Evolutionary conservation across 2,329 filamentous ascomycete genomes (phyloP).

Genomic region (Fusarium sp.): DNA sequence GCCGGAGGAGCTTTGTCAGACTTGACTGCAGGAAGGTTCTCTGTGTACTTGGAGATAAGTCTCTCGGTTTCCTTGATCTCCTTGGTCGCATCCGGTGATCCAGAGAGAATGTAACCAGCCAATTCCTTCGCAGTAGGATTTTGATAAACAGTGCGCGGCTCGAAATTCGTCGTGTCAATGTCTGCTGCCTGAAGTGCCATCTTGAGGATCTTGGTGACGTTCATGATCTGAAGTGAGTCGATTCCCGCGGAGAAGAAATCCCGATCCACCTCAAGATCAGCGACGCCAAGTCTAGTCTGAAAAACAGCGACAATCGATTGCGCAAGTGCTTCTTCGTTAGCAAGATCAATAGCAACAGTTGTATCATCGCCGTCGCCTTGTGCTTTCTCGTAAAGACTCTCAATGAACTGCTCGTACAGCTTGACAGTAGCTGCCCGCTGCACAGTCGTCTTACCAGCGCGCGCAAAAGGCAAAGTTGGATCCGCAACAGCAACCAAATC

Average conservation of each 20-base stretch:
- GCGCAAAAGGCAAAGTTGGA: not conserved
- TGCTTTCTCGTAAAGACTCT: not conserved
- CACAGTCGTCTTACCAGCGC: not conserved
- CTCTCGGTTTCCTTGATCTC: not conserved
- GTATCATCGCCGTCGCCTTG: not conserved
- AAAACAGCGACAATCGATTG: not conserved
- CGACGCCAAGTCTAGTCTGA: not conserved
- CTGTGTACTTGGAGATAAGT: not conserved
- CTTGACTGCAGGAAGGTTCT: fast-evolving
- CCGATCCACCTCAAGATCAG: fast-evolving
- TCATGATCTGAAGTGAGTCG: slow-evolving; percentile 3
- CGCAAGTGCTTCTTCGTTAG: fast-evolving
- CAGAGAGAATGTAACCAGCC: not conserved
- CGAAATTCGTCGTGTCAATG: fast-evolving
- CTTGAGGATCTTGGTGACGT: not conserved
- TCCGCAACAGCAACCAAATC: not conserved
- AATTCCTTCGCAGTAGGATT: not conserved
- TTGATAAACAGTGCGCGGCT: not conserved
- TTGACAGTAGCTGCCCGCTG: not conserved
- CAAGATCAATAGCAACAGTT: not conserved
- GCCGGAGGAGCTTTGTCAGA: fast-evolving
- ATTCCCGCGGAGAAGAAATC: slow-evolving; percentile 3
- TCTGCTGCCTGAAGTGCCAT: fast-evolving
- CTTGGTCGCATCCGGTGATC: fast-evolving
- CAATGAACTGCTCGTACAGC: not conserved